Evolutionary conservation across 768 basidiomycete species (phyloP).

Genomic region (Suillus paluster): DNA sequence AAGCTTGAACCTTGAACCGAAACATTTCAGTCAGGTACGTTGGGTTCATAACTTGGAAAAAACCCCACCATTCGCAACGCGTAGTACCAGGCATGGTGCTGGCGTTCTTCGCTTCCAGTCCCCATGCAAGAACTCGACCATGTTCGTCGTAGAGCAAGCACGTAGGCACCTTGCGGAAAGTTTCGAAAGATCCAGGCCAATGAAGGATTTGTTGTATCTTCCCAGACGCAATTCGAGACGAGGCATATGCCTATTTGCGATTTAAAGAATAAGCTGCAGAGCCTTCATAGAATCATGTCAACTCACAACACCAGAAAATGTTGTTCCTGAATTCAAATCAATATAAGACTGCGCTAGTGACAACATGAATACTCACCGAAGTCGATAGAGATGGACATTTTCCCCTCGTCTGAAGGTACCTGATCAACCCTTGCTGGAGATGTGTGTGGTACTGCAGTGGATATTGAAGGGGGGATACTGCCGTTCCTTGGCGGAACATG

Average conservation of each 20-base stretch:
- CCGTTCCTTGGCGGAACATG: constrained; percentile 22
- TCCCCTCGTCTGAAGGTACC: constrained; percentile 62
- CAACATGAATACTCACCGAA: constrained; percentile 58
- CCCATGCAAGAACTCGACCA: constrained; percentile 82
- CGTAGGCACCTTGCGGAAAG: constrained; percentile 85
- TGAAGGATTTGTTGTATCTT: constrained; percentile 82
- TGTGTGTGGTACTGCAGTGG: constrained; percentile 6
- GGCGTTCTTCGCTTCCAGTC: constrained; percentile 85
- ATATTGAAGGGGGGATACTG: constrained; percentile 29
- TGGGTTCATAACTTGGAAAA: background rate
- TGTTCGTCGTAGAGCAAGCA: constrained; percentile 80
- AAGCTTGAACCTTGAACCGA: constrained; percentile 76
- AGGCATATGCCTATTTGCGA: constrained; percentile 73
- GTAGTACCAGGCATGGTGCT: constrained; percentile 66
- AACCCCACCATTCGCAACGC: constrained; percentile 56
- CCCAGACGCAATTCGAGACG: constrained; percentile 80
- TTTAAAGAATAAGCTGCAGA: constrained; percentile 12
- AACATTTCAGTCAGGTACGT: background rate
- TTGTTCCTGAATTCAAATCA: constrained; percentile 60
- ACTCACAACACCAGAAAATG: constrained; percentile 86
- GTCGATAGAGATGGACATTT: constrained; percentile 81
- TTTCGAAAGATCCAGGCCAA: constrained; percentile 88
- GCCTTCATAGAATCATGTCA: background rate
- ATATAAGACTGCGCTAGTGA: background rate
- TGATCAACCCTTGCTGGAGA: constrained; percentile 24